These are phyloP conservation scores for Fusarium nematophilum DNA, from an alignment of 2,329 filamentous ascomycete species.

Conservation along the genomic window DNA sequence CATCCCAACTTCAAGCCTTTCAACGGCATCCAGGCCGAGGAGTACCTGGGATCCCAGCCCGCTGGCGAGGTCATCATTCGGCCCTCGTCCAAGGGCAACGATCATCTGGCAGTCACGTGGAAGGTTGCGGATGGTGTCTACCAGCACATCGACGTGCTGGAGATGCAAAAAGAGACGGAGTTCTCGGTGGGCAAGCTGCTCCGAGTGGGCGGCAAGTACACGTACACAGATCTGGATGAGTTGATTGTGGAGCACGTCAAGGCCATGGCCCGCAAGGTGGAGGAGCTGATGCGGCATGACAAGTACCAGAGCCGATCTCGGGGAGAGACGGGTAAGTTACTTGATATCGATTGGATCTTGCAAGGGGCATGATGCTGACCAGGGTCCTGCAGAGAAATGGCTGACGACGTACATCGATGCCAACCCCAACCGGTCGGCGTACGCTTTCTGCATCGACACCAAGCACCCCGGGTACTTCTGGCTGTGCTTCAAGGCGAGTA, in stretches of 20 bases:
- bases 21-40: slow-evolving; percentile 91
- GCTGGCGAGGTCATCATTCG: slow-evolving; percentile 94
- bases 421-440: slow-evolving; percentile 92
- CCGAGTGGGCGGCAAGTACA: slow-evolving; percentile 88
- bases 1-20: slow-evolving; percentile 96
- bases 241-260: slow-evolving; percentile 97
- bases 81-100: slow-evolving; percentile 92
- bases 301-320: slow-evolving; percentile 89
- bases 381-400: slow-evolving; percentile 80
- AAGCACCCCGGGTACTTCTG: slow-evolving; percentile 95
- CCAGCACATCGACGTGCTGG: slow-evolving; percentile 96
- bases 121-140: slow-evolving; percentile 97
- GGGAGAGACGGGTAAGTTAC: slow-evolving; percentile 82
- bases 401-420: slow-evolving; percentile 95
- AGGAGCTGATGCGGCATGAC: slow-evolving; percentile 94
- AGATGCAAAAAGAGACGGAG: slow-evolving; percentile 96
- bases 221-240: slow-evolving; percentile 95
- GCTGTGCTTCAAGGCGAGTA: slow-evolving; percentile 94
- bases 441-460: slow-evolving; percentile 94
- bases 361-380: slow-evolving; percentile 32
- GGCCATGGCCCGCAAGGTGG: slow-evolving; percentile 97
- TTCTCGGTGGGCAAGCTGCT: slow-evolving; percentile 91
- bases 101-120: slow-evolving; percentile 97
- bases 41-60: slow-evolving; percentile 88
- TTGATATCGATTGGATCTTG: background rate